Evolutionary conservation across 2,329 filamentous ascomycete species (phyloP).

Genomic region (Stylonectria norvegica): DNA sequence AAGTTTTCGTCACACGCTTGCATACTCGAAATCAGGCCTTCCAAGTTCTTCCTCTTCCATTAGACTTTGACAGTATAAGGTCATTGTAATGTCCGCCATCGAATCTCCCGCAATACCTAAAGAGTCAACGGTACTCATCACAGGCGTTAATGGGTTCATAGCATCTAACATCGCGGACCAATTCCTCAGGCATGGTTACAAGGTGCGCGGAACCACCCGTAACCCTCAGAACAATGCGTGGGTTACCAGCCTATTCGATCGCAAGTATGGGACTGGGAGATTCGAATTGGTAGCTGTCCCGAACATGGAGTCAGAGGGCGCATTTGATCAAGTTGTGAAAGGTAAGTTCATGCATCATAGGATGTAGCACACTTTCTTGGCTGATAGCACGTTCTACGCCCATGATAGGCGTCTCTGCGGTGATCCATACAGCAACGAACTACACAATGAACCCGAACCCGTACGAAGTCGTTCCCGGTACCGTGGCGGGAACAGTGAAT

Average conservation of each 20-base stretch:
- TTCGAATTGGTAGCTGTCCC: constrained; percentile 35
- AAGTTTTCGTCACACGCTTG: too few relatives aligned
- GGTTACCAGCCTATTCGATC: constrained; percentile 28
- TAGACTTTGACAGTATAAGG: too few relatives aligned
- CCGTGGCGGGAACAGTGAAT: constrained; percentile 26
- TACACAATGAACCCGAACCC: constrained; percentile 35
- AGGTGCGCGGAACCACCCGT: constrained; percentile 44
- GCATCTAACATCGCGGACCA: constrained; percentile 39
- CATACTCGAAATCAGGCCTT: too few relatives aligned
- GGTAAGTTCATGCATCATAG: constrained; percentile 13
- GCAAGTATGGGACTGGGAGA: constrained; percentile 31
- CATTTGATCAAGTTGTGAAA: constrained; percentile 28
- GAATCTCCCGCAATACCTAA: too few relatives aligned
- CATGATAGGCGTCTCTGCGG: constrained; percentile 20
- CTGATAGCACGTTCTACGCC: neutral
- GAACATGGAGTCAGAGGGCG: constrained; percentile 30
- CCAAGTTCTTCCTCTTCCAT: too few relatives aligned
- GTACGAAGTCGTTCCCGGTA: constrained; percentile 36
- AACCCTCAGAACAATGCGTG: constrained; percentile 31
- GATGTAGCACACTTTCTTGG: neutral
- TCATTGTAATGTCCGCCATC: too few relatives aligned
- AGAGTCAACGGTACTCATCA: constrained; percentile 38
- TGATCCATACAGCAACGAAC: constrained; percentile 39
- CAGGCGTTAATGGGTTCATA: constrained; percentile 41
- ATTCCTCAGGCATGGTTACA: constrained; percentile 38